phyloP scores from a whole-genome alignment of 192 early-diverging fungal species.

The Mortierella hygrophila region DNA sequence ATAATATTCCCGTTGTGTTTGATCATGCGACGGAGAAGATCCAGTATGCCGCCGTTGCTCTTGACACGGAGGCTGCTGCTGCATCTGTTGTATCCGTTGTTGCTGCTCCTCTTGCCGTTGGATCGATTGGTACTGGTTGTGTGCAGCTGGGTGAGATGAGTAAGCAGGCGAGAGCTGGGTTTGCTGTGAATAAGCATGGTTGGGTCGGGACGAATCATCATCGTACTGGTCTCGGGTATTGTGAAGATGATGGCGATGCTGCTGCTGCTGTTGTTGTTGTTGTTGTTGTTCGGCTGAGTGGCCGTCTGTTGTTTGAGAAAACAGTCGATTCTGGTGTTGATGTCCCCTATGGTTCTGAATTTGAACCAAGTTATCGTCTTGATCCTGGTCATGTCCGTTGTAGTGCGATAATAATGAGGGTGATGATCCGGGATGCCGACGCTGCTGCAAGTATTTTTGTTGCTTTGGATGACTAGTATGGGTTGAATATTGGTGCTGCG shows the following conservation, averaged over 20 bases:
- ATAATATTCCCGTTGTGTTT: neutral
- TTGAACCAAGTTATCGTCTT: neutral
- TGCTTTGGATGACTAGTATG: neutral
- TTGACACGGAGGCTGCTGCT: neutral
- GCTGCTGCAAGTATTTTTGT: conserved; percentile 6
- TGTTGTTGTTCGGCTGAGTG: neutral
- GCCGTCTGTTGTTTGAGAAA: neutral
- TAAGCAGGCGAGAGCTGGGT: conserved; percentile 1
- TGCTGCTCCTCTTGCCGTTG: neutral
- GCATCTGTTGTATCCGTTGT: neutral
- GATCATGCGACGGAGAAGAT: neutral
- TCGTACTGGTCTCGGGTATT: conserved; percentile 11
- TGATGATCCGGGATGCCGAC: neutral
- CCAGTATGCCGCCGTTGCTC: neutral
- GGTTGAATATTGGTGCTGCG: neutral
- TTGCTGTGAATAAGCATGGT: neutral
- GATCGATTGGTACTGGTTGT: neutral
- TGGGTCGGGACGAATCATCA: neutral
- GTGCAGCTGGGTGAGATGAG: neutral
- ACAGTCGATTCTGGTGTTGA: neutral
- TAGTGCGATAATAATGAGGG: neutral
- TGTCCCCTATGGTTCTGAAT: neutral
- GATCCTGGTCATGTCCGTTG: neutral
- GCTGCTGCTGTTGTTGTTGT: neutral
- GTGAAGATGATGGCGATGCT: neutral